Percentiles rank a stretch among this genome's conserved stretches.
These are phyloP conservation scores for Singerocomus inundabilis DNA, from an alignment of 1,284 basidiomycete genomes.

Conservation along the genomic window DNA sequence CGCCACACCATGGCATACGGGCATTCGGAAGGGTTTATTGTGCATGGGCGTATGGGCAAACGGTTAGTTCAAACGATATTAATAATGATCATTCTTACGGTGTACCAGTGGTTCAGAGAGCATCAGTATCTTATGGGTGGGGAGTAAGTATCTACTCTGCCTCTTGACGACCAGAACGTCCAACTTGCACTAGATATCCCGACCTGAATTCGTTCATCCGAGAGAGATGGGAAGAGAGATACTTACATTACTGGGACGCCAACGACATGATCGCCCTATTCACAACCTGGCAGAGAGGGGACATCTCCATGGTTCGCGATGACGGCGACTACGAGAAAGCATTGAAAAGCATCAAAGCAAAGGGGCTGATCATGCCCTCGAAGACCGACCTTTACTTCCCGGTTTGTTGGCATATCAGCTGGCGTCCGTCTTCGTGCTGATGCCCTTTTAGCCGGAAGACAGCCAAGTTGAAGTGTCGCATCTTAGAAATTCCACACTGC, in stretches of 20 bases:
- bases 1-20: constrained; percentile 35
- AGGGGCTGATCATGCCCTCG: constrained; percentile 34
- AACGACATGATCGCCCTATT: constrained; percentile 41
- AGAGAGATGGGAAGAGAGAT: constrained; percentile 39
- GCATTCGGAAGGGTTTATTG: constrained; percentile 38
- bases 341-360: constrained; percentile 31
- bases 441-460: constrained; percentile 28
- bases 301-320: constrained; percentile 36
- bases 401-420: constrained; percentile 15
- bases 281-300: constrained; percentile 40
- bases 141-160: constrained; percentile 21
- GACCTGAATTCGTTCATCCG: constrained; percentile 34
- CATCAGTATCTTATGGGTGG: constrained; percentile 33
- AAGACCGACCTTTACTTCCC: constrained; percentile 39
- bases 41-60: constrained; percentile 41
- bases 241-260: constrained; percentile 38
- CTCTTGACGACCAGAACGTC: background rate
- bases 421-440: constrained; percentile 2
- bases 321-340: constrained; percentile 31
- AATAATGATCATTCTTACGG: constrained; percentile 1
- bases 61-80: constrained; percentile 25
- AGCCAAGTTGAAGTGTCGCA: constrained; percentile 30
- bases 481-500: constrained; percentile 28
- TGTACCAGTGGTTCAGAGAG: constrained; percentile 38
- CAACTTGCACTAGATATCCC: constrained; percentile 25